These are phyloP conservation scores for Xanthoconium purpureum DNA, from an alignment of 768 basidiomycete species.

Conservation along the genomic window DNA sequence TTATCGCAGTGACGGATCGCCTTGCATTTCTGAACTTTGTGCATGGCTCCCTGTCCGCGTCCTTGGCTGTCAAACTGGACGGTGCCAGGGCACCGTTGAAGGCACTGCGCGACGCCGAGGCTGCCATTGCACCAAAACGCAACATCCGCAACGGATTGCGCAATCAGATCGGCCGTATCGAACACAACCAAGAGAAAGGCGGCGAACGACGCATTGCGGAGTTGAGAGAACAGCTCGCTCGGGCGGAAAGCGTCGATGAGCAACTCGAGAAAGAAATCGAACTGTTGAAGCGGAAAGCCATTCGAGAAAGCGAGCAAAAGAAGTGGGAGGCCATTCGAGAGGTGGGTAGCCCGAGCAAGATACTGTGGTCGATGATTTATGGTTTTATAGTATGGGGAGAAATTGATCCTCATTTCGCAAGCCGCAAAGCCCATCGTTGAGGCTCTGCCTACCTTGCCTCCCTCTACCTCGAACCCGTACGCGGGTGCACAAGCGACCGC, in stretches of 20 bases:
- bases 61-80: constrained; percentile 62
- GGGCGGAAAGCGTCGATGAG: constrained; percentile 61
- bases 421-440: constrained; percentile 60
- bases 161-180: constrained; percentile 59
- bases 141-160: constrained; percentile 56
- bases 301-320: constrained; percentile 67
- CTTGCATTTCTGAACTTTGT: constrained; percentile 81
- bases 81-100: constrained; percentile 66
- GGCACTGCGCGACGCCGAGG: constrained; percentile 69
- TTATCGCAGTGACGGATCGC: constrained; percentile 68
- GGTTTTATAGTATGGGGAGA: constrained; percentile 68
- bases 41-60: constrained; percentile 60
- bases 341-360: constrained; percentile 38
- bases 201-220: constrained; percentile 68
- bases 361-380: neutral
- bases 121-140: constrained; percentile 55
- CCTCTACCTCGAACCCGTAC: constrained; percentile 55
- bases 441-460: constrained; percentile 67
- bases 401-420: constrained; percentile 70
- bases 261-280: constrained; percentile 67
- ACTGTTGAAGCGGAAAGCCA: constrained; percentile 69
- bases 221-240: constrained; percentile 64
- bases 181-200: constrained; percentile 63
- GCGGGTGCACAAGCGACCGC: constrained; percentile 61
- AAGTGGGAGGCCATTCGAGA: constrained; percentile 85